Conservation (phyloP, 192 early-diverging fungal genomes). For the Podochytrium sp. region DNA sequence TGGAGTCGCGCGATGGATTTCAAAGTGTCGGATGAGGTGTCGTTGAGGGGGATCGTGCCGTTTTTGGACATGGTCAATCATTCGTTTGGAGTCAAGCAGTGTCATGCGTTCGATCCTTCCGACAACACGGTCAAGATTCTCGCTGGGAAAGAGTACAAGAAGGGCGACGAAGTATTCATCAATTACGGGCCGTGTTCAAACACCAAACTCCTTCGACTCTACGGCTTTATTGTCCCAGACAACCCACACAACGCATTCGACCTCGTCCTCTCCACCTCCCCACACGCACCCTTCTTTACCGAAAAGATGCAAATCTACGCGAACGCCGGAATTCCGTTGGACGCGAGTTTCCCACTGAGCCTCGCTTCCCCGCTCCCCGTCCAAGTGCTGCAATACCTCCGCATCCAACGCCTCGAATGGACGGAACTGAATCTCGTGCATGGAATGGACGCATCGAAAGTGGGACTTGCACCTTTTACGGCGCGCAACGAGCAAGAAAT, state of each 20-base stretch:
- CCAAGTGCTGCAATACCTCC: slow-evolving; percentile 40
- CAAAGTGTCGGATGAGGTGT: slow-evolving; percentile 1
- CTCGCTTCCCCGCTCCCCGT: slow-evolving; percentile 39
- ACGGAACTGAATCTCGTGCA: slow-evolving; percentile 21
- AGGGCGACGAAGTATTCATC: slow-evolving; percentile 38
- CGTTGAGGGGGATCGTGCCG: slow-evolving; percentile 42
- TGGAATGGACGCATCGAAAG: background rate
- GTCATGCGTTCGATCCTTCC: slow-evolving; percentile 35
- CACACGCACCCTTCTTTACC: slow-evolving; percentile 36
- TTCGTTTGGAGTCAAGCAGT: slow-evolving; percentile 30
- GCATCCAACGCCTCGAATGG: slow-evolving; percentile 39
- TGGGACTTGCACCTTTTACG: slow-evolving; percentile 4
- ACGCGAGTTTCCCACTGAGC: slow-evolving; percentile 33
- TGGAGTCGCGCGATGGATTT: slow-evolving; percentile 48
- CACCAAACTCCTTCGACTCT: slow-evolving; percentile 38
- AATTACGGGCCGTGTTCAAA: slow-evolving; percentile 43
- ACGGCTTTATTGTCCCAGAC: slow-evolving; percentile 42
- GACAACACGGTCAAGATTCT: slow-evolving; percentile 33
- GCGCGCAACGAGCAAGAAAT: slow-evolving; percentile 45
- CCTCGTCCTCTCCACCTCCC: slow-evolving; percentile 38
- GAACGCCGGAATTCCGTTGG: slow-evolving; percentile 5
- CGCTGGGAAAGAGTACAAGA: slow-evolving; percentile 42
- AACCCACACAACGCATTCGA: slow-evolving; percentile 42
- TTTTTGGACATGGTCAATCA: slow-evolving; percentile 49
- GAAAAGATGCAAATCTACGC: slow-evolving; percentile 39